Evolutionary conservation across 2,329 filamentous ascomycete species (phyloP).

Genomic region (Aspergillus thermomutatus): DNA sequence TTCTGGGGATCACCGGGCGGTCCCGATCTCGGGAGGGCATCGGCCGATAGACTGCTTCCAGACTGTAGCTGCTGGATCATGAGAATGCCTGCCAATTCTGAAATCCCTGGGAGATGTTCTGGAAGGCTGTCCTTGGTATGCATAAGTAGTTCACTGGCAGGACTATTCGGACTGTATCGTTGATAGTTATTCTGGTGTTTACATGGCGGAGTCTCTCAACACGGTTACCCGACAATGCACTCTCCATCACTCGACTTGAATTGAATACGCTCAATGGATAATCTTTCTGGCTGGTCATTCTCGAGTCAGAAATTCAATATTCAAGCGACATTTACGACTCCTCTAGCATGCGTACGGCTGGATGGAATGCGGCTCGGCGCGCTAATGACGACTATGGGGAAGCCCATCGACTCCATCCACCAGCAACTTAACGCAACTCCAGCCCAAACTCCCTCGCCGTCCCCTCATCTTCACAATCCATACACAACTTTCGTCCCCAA

Average conservation of each 20-base stretch:
- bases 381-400: background rate
- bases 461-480: conserved; percentile 3
- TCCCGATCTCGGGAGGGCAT: conserved; percentile 17
- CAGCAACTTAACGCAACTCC: no score
- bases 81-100: no score
- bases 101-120: background rate
- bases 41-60: conserved; percentile 1
- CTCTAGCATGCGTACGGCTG: background rate
- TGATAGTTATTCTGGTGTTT: background rate
- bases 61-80: background rate
- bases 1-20: conserved; percentile 11
- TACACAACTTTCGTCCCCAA: background rate
- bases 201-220: background rate
- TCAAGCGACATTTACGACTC: background rate
- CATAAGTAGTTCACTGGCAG: background rate
- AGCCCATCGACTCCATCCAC: background rate
- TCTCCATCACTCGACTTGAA: background rate
- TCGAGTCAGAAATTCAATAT: background rate
- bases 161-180: background rate
- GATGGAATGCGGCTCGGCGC: background rate
- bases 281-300: background rate
- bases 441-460: background rate
- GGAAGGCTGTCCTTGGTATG: background rate
- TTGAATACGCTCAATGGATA: background rate
- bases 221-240: background rate